phyloP scores from a whole-genome alignment of 805 yeast genomes.

The Cyberlindnera xishuangbannaensis region DNA sequence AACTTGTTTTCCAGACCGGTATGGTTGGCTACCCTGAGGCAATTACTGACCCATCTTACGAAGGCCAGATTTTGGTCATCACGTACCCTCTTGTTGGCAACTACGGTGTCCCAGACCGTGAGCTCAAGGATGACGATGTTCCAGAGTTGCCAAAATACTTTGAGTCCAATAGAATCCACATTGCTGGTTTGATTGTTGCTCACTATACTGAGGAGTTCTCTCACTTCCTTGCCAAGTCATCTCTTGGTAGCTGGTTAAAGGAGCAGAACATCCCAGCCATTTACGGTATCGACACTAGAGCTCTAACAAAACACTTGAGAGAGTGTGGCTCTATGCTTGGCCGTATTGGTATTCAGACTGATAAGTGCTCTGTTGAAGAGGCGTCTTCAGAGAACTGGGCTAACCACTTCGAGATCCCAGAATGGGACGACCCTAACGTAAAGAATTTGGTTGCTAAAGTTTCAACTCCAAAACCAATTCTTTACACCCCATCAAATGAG shows the following conservation, averaged over 20 bases:
- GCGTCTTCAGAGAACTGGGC: slow-evolving; percentile 47
- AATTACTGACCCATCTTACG: slow-evolving; percentile 96
- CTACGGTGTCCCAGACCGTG: slow-evolving; percentile 96
- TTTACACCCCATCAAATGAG: slow-evolving; percentile 64
- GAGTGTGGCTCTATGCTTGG: slow-evolving; percentile 91
- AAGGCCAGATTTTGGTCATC: slow-evolving; percentile 94
- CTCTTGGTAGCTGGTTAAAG: slow-evolving; percentile 90
- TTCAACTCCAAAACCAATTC: slow-evolving; percentile 67
- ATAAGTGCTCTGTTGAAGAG: slow-evolving; percentile 27
- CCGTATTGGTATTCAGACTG: slow-evolving; percentile 65
- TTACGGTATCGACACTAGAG: slow-evolving; percentile 96
- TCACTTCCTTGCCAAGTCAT: slow-evolving; percentile 87
- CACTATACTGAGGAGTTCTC: slow-evolving; percentile 95
- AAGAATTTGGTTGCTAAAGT: slow-evolving; percentile 90
- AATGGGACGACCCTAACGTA: slow-evolving; percentile 90
- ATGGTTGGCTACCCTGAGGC: slow-evolving; percentile 99
- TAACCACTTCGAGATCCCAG: slow-evolving; percentile 63
- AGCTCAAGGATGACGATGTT: slow-evolving; percentile 65
- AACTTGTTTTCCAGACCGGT: slow-evolving; percentile 98
- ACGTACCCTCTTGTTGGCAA: slow-evolving; percentile 97
- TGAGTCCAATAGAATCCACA: slow-evolving; percentile 87
- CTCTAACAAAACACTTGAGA: slow-evolving; percentile 88
- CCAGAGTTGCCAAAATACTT: slow-evolving; percentile 83
- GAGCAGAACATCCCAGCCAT: slow-evolving; percentile 91
- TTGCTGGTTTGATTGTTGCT: slow-evolving; percentile 95